phyloP scores from a whole-genome alignment of 2,329 filamentous ascomycete species.

The Zarea fungicola region DNA sequence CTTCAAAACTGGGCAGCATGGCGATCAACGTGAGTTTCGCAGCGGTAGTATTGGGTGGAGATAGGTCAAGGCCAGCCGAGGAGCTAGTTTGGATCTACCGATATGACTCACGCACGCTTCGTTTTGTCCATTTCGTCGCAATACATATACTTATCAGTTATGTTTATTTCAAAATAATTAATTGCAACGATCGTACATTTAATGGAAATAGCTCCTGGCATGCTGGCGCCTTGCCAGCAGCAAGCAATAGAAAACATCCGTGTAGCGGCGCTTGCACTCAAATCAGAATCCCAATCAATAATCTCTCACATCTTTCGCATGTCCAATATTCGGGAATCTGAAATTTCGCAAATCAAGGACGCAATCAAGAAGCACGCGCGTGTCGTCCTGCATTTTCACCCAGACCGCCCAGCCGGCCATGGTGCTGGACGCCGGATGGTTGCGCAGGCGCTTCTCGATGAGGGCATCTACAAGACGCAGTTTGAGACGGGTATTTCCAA shows the following conservation, averaged over 20 bases:
- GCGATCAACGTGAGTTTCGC: no score
- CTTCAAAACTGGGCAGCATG: no score
- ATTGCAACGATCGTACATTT: neutral
- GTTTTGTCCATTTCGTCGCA: no score
- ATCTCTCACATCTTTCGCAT: constrained; percentile 4
- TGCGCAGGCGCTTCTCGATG: constrained; percentile 11
- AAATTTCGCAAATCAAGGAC: neutral
- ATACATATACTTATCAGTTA: no score
- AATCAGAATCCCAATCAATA: neutral
- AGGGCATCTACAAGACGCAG: constrained; percentile 17
- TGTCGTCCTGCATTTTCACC: constrained; percentile 19
- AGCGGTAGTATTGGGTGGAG: no score
- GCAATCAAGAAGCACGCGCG: constrained; percentile 12
- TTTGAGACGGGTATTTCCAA: constrained; percentile 20
- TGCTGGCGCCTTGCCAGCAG: neutral
- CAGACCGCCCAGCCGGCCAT: constrained; percentile 17
- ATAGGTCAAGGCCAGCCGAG: no score
- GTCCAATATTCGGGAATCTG: neutral
- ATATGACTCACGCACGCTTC: no score
- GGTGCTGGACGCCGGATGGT: constrained; percentile 15
- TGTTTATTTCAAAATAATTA: no score
- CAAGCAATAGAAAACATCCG: neutral
- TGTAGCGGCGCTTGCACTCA: neutral
- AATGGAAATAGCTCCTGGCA: neutral
- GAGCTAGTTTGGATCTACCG: no score